These are phyloP conservation scores for Plasmopara viticola DNA, from an alignment of 352 stramenopile species.

Conservation along the genomic window DNA sequence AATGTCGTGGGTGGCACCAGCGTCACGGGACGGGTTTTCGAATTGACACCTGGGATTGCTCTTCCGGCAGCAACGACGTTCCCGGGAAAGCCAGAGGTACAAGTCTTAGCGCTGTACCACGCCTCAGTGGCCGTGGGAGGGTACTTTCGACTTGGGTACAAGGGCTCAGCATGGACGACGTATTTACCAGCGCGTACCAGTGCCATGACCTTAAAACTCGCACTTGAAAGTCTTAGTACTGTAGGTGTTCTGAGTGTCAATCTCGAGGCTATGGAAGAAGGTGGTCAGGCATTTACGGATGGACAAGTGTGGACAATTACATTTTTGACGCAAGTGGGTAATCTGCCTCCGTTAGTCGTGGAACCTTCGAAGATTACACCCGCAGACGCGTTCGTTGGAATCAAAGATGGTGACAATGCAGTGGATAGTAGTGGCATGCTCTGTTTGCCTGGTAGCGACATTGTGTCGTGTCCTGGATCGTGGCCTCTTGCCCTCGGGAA, in stretches of 20 bases:
- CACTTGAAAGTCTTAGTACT: conserved; percentile 56
- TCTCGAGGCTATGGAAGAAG: conserved; percentile 13
- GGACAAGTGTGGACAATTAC: conserved; percentile 72
- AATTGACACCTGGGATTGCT: conserved; percentile 39
- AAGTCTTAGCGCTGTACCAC: conserved; percentile 63
- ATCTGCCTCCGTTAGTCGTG: conserved; percentile 39
- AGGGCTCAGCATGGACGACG: conserved; percentile 61
- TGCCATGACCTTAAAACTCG: conserved; percentile 35
- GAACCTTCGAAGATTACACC: conserved; percentile 60
- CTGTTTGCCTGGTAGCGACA: conserved; percentile 40
- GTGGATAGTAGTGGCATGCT: conserved; percentile 34
- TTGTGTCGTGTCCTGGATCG: conserved; percentile 36
- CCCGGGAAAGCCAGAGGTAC: conserved; percentile 61
- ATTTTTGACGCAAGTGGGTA: conserved; percentile 63
- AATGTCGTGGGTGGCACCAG: conserved; percentile 14
- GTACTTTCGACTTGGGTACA: conserved; percentile 72
- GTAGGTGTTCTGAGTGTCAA: conserved; percentile 54
- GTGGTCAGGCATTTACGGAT: conserved; percentile 24
- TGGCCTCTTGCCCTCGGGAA: conserved; percentile 23
- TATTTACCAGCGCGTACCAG: conserved; percentile 39
- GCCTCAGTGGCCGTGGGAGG: conserved; percentile 33
- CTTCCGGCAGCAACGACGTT: conserved; percentile 31
- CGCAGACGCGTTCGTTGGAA: conserved; percentile 30
- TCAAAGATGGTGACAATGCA: conserved; percentile 79
- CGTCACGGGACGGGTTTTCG: conserved; percentile 40